A percentile compares a stretch with the other conserved stretches of the same genome.
These are phyloP conservation scores for Prunus mongolica DNA, from an alignment of 306 rosid species.

Conservation along the genomic window DNA sequence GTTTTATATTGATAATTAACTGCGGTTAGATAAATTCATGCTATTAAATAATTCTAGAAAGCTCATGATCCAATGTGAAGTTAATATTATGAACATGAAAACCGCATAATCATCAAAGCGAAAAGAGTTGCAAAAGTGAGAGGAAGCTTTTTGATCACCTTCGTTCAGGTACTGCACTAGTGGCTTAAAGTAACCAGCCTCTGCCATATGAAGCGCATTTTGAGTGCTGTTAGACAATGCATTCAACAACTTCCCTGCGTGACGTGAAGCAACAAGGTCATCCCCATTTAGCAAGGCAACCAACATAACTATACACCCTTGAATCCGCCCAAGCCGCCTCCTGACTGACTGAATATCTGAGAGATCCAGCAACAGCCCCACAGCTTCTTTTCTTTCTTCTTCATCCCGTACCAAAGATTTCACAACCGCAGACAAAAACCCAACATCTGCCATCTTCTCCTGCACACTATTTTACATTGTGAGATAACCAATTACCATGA, in stretches of 20 bases:
- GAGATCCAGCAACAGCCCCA: conserved; percentile 64
- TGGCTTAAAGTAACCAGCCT: conserved; percentile 87
- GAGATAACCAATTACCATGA: conserved; percentile 13
- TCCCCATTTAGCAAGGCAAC: conserved; percentile 75
- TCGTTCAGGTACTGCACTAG: conserved; percentile 67
- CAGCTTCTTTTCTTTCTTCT: conserved; percentile 83
- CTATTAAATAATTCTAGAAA: background rate
- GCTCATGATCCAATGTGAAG: background rate
- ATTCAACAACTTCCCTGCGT: conserved; percentile 65
- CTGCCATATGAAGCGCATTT: conserved; percentile 93
- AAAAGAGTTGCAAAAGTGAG: background rate
- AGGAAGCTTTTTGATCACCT: conserved; percentile 40
- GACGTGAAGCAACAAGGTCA: conserved; percentile 57
- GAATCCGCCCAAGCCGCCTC: conserved; percentile 71
- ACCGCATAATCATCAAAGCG: background rate
- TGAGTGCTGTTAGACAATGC: conserved; percentile 69
- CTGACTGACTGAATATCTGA: conserved; percentile 58
- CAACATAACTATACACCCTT: conserved; percentile 84
- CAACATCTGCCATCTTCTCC: conserved; percentile 74
- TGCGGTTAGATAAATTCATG: background rate
- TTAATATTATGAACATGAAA: background rate
- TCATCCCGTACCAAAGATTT: conserved; percentile 66
- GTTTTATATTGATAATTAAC: background rate
- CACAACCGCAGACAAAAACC: conserved; percentile 59
- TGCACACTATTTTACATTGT: conserved; percentile 42